Base-by-base conservation (phyloP, 306 rosid genomes). In the Vachellia collinsii region DNA sequence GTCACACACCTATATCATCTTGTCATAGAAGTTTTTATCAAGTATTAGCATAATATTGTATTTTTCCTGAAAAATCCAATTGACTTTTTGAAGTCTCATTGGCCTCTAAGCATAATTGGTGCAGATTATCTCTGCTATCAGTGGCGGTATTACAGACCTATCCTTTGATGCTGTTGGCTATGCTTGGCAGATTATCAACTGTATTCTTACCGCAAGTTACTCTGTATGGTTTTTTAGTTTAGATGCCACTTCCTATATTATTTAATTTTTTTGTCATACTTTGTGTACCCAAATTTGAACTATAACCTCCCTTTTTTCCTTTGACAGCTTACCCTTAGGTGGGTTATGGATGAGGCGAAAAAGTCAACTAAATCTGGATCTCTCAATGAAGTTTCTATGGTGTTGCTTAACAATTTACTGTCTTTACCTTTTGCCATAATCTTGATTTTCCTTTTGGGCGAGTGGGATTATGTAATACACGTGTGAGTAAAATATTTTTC, bases 321-420 rank as follows among this genome's bases (percentile, higher is more conserved):
- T 69, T 81, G 38, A 73, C 79, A 91, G 98, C 91, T 94, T 48
- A 94, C 91, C 72, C 88, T 94, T 66, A 79, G 94, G 65, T 86
- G 92, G 80, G 92, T 92, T 46, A 94, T 94, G 98, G 97, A 92
- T 41, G 97, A 88, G 82, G 97, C 97, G 4, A 94, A 92, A 63
- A 90, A 86, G 72, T 56, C 85, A 54, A 91, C 98, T 70, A 91
- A 70, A 87, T 85, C 95, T 17, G 95, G 97, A 75, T 79, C 93
- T 41, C 93, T 94, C 16, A 94, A 94, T 76, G 97, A 94, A 90
- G 89, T 83, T 64, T 92, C 99, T n/a, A 94, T 94, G 97, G 99
- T 94, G 83, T 81, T 94, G 85, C 91, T 94, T 81, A 94, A 94
- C 79, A 93, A 94, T 77, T 77, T 91, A 43, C 34, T 92, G 54